Base-by-base conservation (phyloP, 208 protist genomes). In the Tetramitus jugosus region DNA sequence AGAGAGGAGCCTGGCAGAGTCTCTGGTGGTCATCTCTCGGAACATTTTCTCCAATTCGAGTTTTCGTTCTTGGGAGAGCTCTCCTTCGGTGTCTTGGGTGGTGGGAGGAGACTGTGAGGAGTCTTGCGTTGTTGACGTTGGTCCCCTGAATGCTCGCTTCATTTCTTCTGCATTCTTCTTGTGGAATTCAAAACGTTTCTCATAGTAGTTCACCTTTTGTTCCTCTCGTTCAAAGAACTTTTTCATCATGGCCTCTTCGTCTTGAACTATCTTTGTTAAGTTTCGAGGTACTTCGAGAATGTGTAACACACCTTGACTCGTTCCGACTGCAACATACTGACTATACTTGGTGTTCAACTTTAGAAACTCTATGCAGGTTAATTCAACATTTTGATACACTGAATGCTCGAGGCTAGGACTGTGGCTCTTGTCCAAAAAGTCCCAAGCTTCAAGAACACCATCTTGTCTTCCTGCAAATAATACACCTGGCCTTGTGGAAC, bases 371-470 rank as follows among this genome's bases (percentile, higher is more conserved):
- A 95, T 84, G 61, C 85, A 82, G 23, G 91, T 93, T 33, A 71
- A 31, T 10, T 91, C 88, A n/a, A n/a, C n/a, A 78, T 94, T 88
- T 82, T 94, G 91, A 39, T 92, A 86, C 37, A 95, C 83, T 83
- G 91, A 89, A 49, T 37, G 35, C 64, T 94, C 80, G 71, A 94
- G 77, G 29, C 65, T 71, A 37, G 88, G 88, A 64, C 94, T 90
- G 53, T 86, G 85, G 80, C 90, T 93, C 80, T 91, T 88, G 81
- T 95, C 92, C 14, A 95, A 86, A 69, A 95, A 78, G 80, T 95
- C 92, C 89, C 90, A 95, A 29, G 93, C 88, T 65, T 89, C 84
- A 40, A 95, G 79, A 81, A 89, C 89, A 71, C 92, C 92, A 79
- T 94, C 86, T 26, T 78, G 68, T 29, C 86, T 92, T 45, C 91